phyloP scores from a whole-genome alignment of 1,284 basidiomycete genomes.

The Cutaneotrichosporon mucoides region DNA sequence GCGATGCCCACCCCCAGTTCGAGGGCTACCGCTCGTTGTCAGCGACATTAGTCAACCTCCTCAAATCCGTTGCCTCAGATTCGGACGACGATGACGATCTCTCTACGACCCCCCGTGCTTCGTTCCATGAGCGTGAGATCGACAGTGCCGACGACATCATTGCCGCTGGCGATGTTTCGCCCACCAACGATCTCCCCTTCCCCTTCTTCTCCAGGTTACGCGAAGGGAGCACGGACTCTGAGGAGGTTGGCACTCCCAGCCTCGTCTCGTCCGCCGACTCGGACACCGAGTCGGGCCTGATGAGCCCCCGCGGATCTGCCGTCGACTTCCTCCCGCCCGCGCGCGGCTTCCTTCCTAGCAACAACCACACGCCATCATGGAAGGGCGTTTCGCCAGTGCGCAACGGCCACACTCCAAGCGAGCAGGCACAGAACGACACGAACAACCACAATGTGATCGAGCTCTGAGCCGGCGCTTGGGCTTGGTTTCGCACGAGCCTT shows the following conservation, averaged over 20 bases:
- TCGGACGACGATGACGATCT: conserved; percentile 8
- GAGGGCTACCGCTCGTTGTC: conserved; percentile 44
- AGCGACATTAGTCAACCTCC: conserved; percentile 33
- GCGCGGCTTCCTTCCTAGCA: background rate
- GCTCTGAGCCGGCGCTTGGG: background rate
- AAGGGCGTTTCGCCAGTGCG: background rate
- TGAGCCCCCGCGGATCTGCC: conserved; percentile 17
- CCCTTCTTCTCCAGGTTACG: conserved; percentile 11
- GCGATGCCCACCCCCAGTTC: conserved; percentile 33
- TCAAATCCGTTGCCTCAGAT: conserved; percentile 21
- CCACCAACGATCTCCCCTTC: background rate
- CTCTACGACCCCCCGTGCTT: conserved; percentile 3
- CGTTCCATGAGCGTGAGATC: conserved; percentile 8
- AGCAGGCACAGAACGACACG: background rate
- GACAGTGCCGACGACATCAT: conserved; percentile 9
- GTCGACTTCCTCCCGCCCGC: conserved; percentile 11
- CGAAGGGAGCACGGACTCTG: conserved; percentile 15
- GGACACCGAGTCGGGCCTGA: conserved; percentile 20
- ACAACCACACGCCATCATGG: background rate
- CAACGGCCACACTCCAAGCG: background rate
- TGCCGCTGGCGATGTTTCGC: background rate
- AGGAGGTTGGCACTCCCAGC: conserved; percentile 22
- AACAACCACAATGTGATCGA: background rate
- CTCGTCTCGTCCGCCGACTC: conserved; percentile 21
- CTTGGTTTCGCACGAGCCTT: too few relatives aligned